A percentile compares a stretch with the other conserved stretches of the same genome.
Conservation (phyloP, 2,329 filamentous ascomycete species). For the Pseudogymnoascus sp. region DNA sequence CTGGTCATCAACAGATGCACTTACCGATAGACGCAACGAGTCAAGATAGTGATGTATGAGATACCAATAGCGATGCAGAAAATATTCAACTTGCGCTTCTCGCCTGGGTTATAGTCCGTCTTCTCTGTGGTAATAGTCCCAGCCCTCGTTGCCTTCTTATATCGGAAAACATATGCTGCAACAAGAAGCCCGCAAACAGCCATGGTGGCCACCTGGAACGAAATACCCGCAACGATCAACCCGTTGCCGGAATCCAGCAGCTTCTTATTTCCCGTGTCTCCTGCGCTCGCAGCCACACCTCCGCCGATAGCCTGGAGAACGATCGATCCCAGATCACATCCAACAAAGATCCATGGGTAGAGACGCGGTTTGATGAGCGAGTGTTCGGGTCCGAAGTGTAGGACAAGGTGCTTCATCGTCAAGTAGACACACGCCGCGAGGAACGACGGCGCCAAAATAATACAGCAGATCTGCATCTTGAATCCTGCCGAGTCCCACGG, state of each 20-base stretch:
- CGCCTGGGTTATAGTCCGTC: neutral
- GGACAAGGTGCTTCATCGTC: constrained; percentile 51
- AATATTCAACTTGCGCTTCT: constrained; percentile 10
- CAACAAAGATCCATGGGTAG: constrained; percentile 50
- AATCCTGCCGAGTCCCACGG: constrained; percentile 48
- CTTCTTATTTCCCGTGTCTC: constrained; percentile 5
- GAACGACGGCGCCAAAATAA: constrained; percentile 35
- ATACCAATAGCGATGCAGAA: constrained; percentile 16
- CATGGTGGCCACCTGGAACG: constrained; percentile 32
- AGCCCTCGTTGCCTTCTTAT: neutral
- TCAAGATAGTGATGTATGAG: constrained; percentile 17
- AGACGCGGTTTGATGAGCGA: constrained; percentile 44
- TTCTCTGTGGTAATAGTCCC: neutral
- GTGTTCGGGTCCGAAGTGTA: constrained; percentile 39
- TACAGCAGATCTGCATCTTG: constrained; percentile 50
- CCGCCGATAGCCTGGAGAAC: constrained; percentile 52
- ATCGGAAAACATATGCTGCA: constrained; percentile 12
- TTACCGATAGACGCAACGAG: constrained; percentile 20
- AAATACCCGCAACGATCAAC: constrained; percentile 34
- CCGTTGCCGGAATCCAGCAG: constrained; percentile 20
- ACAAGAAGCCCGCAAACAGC: constrained; percentile 23
- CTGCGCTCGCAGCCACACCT: constrained; percentile 35
- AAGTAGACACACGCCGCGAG: constrained; percentile 57
- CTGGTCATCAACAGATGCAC: neutral
- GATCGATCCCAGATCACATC: constrained; percentile 50